A percentile compares a stretch with the other conserved stretches of the same genome.
These are phyloP conservation scores for Fistulifera solaris DNA, from an alignment of 108 stramenopile species.

Conservation along the genomic window DNA sequence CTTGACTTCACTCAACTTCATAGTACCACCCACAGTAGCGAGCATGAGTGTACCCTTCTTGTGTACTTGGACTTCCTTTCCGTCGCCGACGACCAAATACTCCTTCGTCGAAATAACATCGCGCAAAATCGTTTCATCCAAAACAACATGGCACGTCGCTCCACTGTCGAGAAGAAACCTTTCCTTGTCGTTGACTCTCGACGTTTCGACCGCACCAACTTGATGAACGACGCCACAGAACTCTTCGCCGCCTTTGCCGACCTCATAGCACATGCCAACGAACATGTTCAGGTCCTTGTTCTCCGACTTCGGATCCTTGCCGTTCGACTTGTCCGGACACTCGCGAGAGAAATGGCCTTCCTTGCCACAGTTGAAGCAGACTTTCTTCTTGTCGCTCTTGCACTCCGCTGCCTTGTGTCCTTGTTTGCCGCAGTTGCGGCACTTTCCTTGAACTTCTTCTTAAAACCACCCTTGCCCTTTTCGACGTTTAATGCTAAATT, in stretches of 20 bases:
- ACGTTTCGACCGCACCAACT: no score
- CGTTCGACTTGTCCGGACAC: conserved; percentile 1
- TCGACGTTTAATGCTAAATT: not conserved
- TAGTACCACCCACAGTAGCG: not conserved
- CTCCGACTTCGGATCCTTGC: not conserved
- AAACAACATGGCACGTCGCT: conserved; percentile 1
- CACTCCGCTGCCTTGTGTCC: not conserved
- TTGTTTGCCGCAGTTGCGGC: conserved; percentile 1
- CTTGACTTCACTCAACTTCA: not conserved
- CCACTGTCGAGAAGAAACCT: not conserved
- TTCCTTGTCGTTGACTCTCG: not conserved
- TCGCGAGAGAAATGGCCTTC: not conserved
- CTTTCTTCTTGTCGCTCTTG: conserved; percentile 2
- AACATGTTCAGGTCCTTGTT: not conserved
- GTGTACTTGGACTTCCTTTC: no score
- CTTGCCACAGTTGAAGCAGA: conserved; percentile 3
- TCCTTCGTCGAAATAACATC: not conserved
- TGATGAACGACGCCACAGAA: no score
- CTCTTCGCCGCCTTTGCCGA: no score
- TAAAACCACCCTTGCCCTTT: not conserved
- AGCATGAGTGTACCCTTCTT: not conserved
- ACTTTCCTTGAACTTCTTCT: not conserved
- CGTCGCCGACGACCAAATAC: not conserved
- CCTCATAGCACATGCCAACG: not conserved
- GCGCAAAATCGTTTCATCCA: not conserved